Evolutionary conservation across 805 yeast genomes (phyloP).

Genomic region (Metschnikowia baotianmanensis): DNA sequence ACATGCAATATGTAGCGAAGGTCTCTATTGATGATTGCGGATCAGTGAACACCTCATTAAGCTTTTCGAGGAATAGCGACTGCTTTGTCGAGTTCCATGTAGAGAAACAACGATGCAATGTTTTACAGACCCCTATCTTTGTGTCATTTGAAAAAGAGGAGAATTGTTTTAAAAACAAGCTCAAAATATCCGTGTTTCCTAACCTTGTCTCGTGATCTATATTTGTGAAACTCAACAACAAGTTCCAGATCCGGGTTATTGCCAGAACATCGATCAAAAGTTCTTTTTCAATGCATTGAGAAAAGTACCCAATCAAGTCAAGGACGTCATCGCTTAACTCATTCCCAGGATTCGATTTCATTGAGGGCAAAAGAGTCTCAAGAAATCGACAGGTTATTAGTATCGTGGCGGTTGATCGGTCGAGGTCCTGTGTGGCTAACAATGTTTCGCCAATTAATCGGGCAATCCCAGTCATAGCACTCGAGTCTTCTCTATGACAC

Average conservation of each 20-base stretch:
- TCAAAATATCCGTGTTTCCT: constrained; percentile 11
- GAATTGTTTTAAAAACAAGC: constrained; percentile 22
- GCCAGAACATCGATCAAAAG: constrained; percentile 41
- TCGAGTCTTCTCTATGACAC: neutral
- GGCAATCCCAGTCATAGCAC: constrained; percentile 13
- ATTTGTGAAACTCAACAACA: constrained; percentile 28
- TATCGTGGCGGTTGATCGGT: constrained; percentile 40
- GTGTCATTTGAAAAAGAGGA: constrained; percentile 18
- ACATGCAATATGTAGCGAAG: constrained; percentile 36
- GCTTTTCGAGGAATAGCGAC: constrained; percentile 13
- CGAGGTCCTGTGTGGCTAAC: constrained; percentile 27
- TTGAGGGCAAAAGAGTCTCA: neutral
- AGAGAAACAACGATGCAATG: constrained; percentile 14
- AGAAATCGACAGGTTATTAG: constrained; percentile 2
- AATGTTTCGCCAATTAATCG: constrained; percentile 33
- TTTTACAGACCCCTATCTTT: constrained; percentile 20
- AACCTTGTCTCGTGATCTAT: constrained; percentile 27
- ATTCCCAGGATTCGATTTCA: neutral
- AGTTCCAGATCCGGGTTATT: constrained; percentile 26
- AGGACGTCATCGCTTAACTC: constrained; percentile 36
- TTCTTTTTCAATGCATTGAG: constrained; percentile 37
- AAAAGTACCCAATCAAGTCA: constrained; percentile 49
- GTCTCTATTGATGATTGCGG: constrained; percentile 41
- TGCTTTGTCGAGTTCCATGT: constrained; percentile 2
- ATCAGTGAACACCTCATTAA: constrained; percentile 24